Evolutionary conservation across 2,329 filamentous ascomycete genomes (phyloP).

Genomic region (Fusarium poae): DNA sequence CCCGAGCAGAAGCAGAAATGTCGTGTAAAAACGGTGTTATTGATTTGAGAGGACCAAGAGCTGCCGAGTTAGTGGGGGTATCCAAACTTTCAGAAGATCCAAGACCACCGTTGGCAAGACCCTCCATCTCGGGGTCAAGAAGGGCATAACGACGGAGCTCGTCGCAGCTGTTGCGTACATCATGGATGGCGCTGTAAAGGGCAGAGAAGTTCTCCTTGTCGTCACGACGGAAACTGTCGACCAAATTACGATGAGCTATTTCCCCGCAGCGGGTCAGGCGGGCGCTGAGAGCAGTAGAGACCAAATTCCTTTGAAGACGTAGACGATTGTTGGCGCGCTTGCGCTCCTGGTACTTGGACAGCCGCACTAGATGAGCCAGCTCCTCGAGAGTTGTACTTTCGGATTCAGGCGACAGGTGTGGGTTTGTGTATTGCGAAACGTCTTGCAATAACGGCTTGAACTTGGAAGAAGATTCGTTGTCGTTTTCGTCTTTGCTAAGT

Average conservation of each 20-base stretch:
- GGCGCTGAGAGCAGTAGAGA: slow-evolving; percentile 80
- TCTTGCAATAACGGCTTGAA: slow-evolving; percentile 72
- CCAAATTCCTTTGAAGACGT: slow-evolving; percentile 78
- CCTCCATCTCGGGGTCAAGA: slow-evolving; percentile 78
- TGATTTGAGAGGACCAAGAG: slow-evolving; percentile 55
- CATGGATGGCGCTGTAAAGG: slow-evolving; percentile 82
- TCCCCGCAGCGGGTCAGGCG: slow-evolving; percentile 81
- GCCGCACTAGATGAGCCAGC: slow-evolving; percentile 80
- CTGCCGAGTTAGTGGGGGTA: slow-evolving; percentile 59
- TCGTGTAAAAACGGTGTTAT: slow-evolving; percentile 74
- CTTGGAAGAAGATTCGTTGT: slow-evolving; percentile 57
- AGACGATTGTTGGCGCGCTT: slow-evolving; percentile 80
- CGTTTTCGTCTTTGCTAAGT: slow-evolving; percentile 53
- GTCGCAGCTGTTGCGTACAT: slow-evolving; percentile 82
- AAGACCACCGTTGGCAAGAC: slow-evolving; percentile 59
- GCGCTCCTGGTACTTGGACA: slow-evolving; percentile 85
- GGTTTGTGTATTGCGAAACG: slow-evolving; percentile 74
- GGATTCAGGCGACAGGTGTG: slow-evolving; percentile 69
- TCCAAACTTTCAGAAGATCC: slow-evolving; percentile 65
- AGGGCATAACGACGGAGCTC: slow-evolving; percentile 77
- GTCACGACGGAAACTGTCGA: slow-evolving; percentile 82
- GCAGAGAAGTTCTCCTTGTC: slow-evolving; percentile 82
- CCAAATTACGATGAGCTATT: slow-evolving; percentile 79
- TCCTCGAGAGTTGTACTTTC: slow-evolving; percentile 80
- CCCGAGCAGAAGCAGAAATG: slow-evolving; percentile 79